Base-by-base conservation (phyloP, 1,284 basidiomycete genomes). In the Cystobasidium pallidum region DNA sequence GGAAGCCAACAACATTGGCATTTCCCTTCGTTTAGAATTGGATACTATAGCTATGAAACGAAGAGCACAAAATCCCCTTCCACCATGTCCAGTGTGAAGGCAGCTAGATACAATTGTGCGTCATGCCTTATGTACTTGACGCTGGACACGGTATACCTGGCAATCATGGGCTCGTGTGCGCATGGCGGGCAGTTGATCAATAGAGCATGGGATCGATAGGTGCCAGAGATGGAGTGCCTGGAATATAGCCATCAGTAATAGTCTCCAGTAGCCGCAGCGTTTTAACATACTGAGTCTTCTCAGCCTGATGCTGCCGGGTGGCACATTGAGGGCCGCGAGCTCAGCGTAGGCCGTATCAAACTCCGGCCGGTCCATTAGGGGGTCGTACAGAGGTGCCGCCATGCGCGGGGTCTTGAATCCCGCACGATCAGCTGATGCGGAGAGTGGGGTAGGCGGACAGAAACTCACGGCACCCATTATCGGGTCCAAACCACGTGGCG, bases 401-500 rank as follows among this genome's bases (percentile, higher is more conserved):
- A 52, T 21, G 17, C 26, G 43, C 6, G 62, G 62, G 17, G 62
- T 64, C 62, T 64, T n/a, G n/a, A n/a, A n/a, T n/a, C n/a, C n/a
- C n/a, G n/a, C n/a, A n/a, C n/a, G n/a, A n/a, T n/a, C 15, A 15
- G 39, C 7, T 8, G 39, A 41, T 41, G 15, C 39, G 15, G 15
- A 41, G 15, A 41, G 39, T 15, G 39, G 39, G 39, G 19, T 45
- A 45, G 15, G 15, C 11, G 1, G 19, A 15, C 6, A 17, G 3
- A 32, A 17, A n/a, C 58, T 61, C 24, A 61, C 58, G 1, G 36
- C 34, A 21, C 3, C 3, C 13, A 34, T 15, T 15, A 57, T 57
- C 17, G 28, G 19, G n/a, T 57, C 54, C 54, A 57, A 19, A 28
- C 15, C 54, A n/a, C n/a, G 32, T 57, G 30, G 24, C 17, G 28